Conservation (phyloP, 1,284 basidiomycete genomes). For the Fistulinella staudtii region DNA sequence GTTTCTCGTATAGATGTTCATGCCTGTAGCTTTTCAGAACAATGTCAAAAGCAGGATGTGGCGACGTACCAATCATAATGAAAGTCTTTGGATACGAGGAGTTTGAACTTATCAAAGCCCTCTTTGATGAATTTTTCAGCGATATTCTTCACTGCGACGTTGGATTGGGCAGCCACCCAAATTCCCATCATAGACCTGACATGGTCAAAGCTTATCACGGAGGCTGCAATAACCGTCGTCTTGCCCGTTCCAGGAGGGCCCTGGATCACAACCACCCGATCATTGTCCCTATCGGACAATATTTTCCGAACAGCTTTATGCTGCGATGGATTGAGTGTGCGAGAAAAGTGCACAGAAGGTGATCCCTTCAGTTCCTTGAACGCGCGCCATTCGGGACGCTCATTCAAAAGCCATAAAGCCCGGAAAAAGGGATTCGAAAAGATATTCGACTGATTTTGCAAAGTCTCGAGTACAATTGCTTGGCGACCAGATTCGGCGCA, state of each 20-base stretch:
- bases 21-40: conserved; percentile 51
- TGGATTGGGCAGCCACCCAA: conserved; percentile 71
- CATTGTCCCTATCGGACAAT: conserved; percentile 32
- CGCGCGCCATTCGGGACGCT: conserved; percentile 12
- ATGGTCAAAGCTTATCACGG: conserved; percentile 41
- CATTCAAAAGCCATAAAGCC: conserved; percentile 38
- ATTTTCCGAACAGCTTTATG: conserved; percentile 35
- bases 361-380: background rate
- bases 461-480: conserved; percentile 32
- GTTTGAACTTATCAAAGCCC: conserved; percentile 36
- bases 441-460: conserved; percentile 36
- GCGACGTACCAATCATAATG: conserved; percentile 52
- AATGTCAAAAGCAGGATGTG: conserved; percentile 1
- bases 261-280: conserved; percentile 52
- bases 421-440: conserved; percentile 42
- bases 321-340: conserved; percentile 40
- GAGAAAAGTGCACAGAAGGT: conserved; percentile 5
- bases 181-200: conserved; percentile 32
- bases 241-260: conserved; percentile 51
- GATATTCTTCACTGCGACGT: conserved; percentile 56
- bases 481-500: conserved; percentile 39
- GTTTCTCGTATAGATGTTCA: conserved; percentile 58
- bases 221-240: conserved; percentile 39
- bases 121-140: conserved; percentile 42
- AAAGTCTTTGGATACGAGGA: conserved; percentile 45